These are phyloP conservation scores for Irpex lacteus DNA, from an alignment of 1,284 basidiomycete genomes.

Conservation along the genomic window DNA sequence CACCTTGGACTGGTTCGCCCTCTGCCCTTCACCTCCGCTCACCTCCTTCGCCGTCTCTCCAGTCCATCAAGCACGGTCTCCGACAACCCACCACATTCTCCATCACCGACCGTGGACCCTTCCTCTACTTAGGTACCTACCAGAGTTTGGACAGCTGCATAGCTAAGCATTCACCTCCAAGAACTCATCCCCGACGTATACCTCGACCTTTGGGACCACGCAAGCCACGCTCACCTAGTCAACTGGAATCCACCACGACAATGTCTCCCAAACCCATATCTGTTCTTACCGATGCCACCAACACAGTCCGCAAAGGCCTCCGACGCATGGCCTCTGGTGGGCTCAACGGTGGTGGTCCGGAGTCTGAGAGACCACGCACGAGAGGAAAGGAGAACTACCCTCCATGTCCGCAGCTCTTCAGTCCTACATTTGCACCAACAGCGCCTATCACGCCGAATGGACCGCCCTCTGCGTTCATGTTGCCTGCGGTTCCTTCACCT, in stretches of 20 bases:
- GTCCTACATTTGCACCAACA: background rate
- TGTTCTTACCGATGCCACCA: constrained; percentile 18
- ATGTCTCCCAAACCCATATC: constrained; percentile 13
- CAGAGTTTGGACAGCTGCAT: too few species aligned
- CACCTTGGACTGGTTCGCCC: background rate
- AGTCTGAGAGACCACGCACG: constrained; percentile 10
- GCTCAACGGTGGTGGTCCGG: background rate
- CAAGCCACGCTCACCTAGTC: background rate
- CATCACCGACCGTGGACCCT: background rate
- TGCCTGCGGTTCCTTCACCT: background rate
- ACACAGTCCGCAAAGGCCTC: constrained; percentile 15
- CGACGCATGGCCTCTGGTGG: constrained; percentile 15
- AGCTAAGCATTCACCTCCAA: too few species aligned
- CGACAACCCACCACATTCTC: background rate
- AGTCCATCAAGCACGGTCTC: background rate
- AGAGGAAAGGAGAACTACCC: constrained; percentile 18
- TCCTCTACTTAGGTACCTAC: too few species aligned
- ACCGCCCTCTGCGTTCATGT: background rate
- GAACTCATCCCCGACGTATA: too few species aligned
- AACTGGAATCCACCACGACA: background rate
- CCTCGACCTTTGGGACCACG: background rate
- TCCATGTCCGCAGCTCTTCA: background rate
- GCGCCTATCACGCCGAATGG: background rate
- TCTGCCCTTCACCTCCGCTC: background rate
- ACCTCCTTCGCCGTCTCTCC: background rate